phyloP scores from a whole-genome alignment of 2,329 filamentous ascomycete species.

The Juglanconis oblonga region DNA sequence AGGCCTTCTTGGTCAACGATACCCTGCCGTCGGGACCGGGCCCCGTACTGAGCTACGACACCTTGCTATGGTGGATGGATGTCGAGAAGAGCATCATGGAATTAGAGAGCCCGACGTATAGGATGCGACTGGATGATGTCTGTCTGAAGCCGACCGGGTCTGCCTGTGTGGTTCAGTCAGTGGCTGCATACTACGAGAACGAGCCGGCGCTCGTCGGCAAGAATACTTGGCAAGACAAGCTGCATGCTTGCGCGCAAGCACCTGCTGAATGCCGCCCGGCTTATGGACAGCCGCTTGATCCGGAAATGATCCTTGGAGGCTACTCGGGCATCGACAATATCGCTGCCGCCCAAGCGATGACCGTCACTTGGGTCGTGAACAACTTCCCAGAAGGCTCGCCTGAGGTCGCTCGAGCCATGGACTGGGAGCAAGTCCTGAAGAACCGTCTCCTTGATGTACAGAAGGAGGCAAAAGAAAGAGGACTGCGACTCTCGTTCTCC shows the following conservation, averaged over 20 bases:
- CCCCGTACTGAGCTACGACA: conserved; percentile 85
- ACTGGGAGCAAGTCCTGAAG: conserved; percentile 83
- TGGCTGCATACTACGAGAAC: conserved; percentile 84
- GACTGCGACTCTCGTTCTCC: conserved; percentile 86
- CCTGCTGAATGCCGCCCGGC: conserved; percentile 84
- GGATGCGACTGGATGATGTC: conserved; percentile 73
- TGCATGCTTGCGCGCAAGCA: conserved; percentile 71
- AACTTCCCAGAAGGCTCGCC: conserved; percentile 72
- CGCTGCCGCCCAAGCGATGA: conserved; percentile 72
- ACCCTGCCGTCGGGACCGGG: conserved; percentile 60
- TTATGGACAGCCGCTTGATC: conserved; percentile 85
- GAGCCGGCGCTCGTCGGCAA: conserved; percentile 60
- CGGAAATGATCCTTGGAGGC: conserved; percentile 82
- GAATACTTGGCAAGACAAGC: conserved; percentile 66
- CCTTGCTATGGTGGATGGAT: conserved; percentile 88
- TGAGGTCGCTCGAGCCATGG: conserved; percentile 71
- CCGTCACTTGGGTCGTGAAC: conserved; percentile 92
- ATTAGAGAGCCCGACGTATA: conserved; percentile 67
- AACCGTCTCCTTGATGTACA: conserved; percentile 73
- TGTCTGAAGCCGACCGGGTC: conserved; percentile 92
- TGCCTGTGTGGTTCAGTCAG: conserved; percentile 87
- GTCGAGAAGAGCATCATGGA: conserved; percentile 75
- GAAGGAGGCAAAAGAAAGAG: conserved; percentile 71
- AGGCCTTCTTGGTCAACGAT: conserved; percentile 91
- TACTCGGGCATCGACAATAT: conserved; percentile 65